Base-by-base conservation (phyloP, 306 rosid species). In the Ziziphus jujuba region DNA sequence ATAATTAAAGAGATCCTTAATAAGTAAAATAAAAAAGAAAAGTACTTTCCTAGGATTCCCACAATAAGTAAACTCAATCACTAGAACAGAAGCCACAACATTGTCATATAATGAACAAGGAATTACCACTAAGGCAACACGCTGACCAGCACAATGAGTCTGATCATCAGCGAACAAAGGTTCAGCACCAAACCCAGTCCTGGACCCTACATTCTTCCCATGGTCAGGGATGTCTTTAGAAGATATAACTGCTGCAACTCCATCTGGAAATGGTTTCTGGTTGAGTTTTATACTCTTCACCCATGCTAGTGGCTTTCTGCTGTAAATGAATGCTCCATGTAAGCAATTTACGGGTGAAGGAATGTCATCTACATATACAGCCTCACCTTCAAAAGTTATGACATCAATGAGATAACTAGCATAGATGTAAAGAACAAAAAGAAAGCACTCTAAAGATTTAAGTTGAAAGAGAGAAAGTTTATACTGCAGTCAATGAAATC, bases 361-460 rank as follows among this genome's bases (percentile, higher is more conserved):
- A 75, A 93, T 90, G 81, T 93, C 99, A 67, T 90, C 95, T 72
- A 90, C 93, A 70, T 62, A 93, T 25, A 93, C 82, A 77, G 99
- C 97, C 80, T 93, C 99, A 20, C 99, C 99, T 93, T 71, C 24
- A 77, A 11, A 62, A 62, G 77, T 76, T 58, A 65, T 53, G n/a
- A 67, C 24, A 66, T 48, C 13, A 40, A 40, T 36, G 23, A 20
- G 9, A 22, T 33, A 23, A 40, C 43, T 17, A 31, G 20, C 1
- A 65, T n/a, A 58, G 33, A 28, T 28, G 33, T 1, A 2, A 28
- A 28, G 33, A 28, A 4, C 33, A 28, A 4, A 28, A 28, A 28
- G 33, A 28, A 28, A 28, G 33, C 33, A 28, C 3, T 2, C 4
- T 28, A 28, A 28, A 28, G 33, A 28, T 2, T 28, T 28, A 28